Evolutionary conservation across 2,329 filamentous ascomycete genomes (phyloP), one percentile per base, ranked within the genome.

Genomic region (Beauveria pseudobassiana): DNA sequence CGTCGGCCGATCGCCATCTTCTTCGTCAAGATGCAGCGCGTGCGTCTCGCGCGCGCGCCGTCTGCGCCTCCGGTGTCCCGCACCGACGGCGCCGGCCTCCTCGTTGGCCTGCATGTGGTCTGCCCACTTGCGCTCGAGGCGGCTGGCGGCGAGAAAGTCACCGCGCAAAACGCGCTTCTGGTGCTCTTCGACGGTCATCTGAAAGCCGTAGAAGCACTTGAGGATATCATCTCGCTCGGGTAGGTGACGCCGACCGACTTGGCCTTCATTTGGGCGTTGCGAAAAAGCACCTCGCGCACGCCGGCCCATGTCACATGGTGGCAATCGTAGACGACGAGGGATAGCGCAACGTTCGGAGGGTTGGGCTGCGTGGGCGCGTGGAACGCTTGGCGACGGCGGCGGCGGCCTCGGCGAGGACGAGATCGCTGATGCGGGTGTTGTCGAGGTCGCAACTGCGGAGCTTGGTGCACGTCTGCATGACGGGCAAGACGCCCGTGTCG

Each of bases 171-270:
- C 90, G 4, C 93, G 85, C 76, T 93, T 93, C 59, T 87, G 92
- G 74, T 98, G 93, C 73, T 97, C 92, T 67, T 97, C 89, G 5
- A 97, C 92, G 0, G 92, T 97, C 76, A 91, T 90, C 75, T 98
- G 93, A 85, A 91, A 97, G 48, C 89, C 91, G 73, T 96, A 96
- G 77, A 93, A 98, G 74, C 92, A 96, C 74, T 96, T 97, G 49
- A 98, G 81, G 86, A 81, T 63, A 98, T 91, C 62, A 96, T 85
- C 71, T 96, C 88, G 1, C 85, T 84, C 0, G 91, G 90, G 67
- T 87, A 93, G 0, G 82, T 82, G 10, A 80, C 67, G 53, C 68
- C 69, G 38, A 69, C 71, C 16, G 75, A 72, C 10, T 73, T 74
- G 24, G 72, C 64, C 34, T 82, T 83, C 50, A 90, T 80, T 69